phyloP scores from a whole-genome alignment of 1,284 basidiomycete genomes.

The Inonotus hispidus region DNA sequence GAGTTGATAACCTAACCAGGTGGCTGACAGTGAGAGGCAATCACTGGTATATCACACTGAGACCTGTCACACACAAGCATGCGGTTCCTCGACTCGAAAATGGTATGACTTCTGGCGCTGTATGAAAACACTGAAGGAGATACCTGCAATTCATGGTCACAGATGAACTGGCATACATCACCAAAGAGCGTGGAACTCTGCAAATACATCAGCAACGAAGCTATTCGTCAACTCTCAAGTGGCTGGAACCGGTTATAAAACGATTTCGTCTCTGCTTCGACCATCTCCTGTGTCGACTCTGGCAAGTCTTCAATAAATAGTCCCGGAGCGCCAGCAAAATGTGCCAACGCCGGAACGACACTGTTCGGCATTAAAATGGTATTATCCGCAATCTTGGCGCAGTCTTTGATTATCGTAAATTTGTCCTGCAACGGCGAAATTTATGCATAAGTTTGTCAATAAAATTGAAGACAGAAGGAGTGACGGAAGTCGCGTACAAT shows the following conservation, averaged over 20 bases:
- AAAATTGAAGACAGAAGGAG: background rate
- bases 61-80: too few relatives aligned
- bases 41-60: too few relatives aligned
- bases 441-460: background rate
- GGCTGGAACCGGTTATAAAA: constrained; percentile 66
- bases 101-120: too few relatives aligned
- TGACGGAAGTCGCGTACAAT: constrained; percentile 48
- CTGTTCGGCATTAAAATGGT: constrained; percentile 90
- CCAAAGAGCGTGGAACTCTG: too few relatives aligned
- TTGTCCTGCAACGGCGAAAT: constrained; percentile 64
- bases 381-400: constrained; percentile 82
- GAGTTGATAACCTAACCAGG: too few relatives aligned
- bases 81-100: too few relatives aligned
- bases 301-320: constrained; percentile 80
- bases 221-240: constrained; percentile 24
- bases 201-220: too few relatives aligned
- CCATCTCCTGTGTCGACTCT: constrained; percentile 83
- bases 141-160: too few relatives aligned
- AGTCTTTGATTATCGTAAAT: constrained; percentile 96
- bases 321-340: constrained; percentile 91
- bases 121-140: too few relatives aligned
- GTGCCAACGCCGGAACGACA: constrained; percentile 82
- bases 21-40: too few relatives aligned
- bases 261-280: constrained; percentile 74
- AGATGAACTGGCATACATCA: too few relatives aligned